These are phyloP conservation scores for Piedraia hortae DNA, from an alignment of 2,329 filamentous ascomycete species.

Conservation along the genomic window DNA sequence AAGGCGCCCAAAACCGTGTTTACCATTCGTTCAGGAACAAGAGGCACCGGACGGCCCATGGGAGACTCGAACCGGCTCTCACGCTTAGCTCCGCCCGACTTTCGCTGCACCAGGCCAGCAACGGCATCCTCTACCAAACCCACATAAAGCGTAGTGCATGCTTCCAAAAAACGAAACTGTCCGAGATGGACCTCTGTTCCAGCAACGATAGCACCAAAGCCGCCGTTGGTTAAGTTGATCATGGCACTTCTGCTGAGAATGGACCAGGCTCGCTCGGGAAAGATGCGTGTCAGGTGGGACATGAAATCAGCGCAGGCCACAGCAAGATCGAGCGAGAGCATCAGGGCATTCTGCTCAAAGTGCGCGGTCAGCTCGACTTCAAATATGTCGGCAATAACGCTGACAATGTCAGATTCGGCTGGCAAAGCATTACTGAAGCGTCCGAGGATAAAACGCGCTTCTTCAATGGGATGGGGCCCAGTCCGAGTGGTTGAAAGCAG, in stretches of 20 bases:
- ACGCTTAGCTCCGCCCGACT: constrained; percentile 19
- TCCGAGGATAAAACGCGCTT: constrained; percentile 20
- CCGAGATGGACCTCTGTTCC: constrained; percentile 52
- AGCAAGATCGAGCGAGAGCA: constrained; percentile 37
- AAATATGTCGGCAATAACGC: constrained; percentile 59
- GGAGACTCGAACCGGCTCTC: constrained; percentile 20
- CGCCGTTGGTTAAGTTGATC: constrained; percentile 41
- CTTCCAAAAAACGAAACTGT: constrained; percentile 49
- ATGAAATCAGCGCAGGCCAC: constrained; percentile 61
- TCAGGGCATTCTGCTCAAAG: constrained; percentile 26
- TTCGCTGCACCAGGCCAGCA: constrained; percentile 38
- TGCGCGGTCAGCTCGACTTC: constrained; percentile 33
- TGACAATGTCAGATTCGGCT: constrained; percentile 43
- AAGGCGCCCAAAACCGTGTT: constrained; percentile 44
- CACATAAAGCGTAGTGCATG: constrained; percentile 46
- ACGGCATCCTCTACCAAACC: constrained; percentile 50
- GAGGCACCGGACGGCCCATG: constrained; percentile 17
- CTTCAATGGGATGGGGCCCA: constrained; percentile 8
- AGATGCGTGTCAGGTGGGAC: constrained; percentile 38
- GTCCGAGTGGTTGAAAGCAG: constrained; percentile 24
- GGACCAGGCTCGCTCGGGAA: constrained; percentile 71
- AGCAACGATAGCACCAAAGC: constrained; percentile 52
- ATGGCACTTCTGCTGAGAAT: constrained; percentile 60
- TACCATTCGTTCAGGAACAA: constrained; percentile 42
- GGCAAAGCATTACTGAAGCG: constrained; percentile 21